Percentiles rank a stretch among this genome's conserved stretches.
Conservation (phyloP, 1,139 yeast genomes). For the Wickerhamomyces sp. region DNA sequence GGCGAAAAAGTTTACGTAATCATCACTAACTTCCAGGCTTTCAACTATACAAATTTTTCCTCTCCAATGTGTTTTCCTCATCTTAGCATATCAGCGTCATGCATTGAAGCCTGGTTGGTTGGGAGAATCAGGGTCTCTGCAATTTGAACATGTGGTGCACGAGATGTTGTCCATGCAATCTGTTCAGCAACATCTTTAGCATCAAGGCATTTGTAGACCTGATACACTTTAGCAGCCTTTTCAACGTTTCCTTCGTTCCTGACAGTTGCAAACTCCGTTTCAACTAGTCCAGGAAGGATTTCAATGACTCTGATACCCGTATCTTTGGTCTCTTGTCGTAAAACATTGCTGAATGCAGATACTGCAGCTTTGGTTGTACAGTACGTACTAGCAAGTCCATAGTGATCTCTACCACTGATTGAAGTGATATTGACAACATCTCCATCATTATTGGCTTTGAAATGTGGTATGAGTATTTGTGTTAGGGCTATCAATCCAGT, state of each 20-base stretch:
- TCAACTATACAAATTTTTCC: too few relatives aligned
- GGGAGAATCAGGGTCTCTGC: constrained; percentile 68
- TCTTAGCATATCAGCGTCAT: constrained; percentile 7
- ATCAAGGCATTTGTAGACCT: constrained; percentile 50
- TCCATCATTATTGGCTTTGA: constrained; percentile 2
- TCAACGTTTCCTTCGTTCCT: constrained; percentile 55
- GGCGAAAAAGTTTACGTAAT: too few relatives aligned
- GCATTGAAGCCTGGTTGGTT: constrained; percentile 47
- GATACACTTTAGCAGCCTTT: constrained; percentile 46
- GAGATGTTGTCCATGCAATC: constrained; percentile 51
- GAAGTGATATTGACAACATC: constrained; percentile 42
- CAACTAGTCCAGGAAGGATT: constrained; percentile 70
- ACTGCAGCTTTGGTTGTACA: constrained; percentile 72
- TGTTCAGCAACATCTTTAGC: constrained; percentile 68
- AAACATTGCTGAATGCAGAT: constrained; percentile 52
- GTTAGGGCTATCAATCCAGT: constrained; percentile 56
- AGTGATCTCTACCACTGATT: constrained; percentile 66
- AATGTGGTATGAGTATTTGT: constrained; percentile 37
- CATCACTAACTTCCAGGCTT: too few relatives aligned
- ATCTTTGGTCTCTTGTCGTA: constrained; percentile 60
- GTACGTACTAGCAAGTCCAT: constrained; percentile 70
- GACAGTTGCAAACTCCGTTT: constrained; percentile 63
- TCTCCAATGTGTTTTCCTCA: neutral
- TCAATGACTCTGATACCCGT: constrained; percentile 63
- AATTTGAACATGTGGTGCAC: constrained; percentile 57